phyloP scores from a whole-genome alignment of 495 filamentous ascomycete genomes.

The Pseudotulostoma volvatum region DNA sequence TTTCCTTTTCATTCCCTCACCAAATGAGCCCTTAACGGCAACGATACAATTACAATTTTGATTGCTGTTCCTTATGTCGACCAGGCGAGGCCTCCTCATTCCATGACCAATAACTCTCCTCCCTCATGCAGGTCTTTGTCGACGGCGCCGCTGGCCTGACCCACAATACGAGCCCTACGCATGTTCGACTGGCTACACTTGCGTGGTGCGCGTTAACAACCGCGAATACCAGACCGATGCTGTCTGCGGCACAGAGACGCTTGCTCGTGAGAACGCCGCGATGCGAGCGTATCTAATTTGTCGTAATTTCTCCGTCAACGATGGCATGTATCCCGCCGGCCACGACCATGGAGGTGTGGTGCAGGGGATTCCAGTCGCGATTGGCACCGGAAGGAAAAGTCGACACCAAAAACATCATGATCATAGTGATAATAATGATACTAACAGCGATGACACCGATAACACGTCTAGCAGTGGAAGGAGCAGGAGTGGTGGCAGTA shows the following conservation, averaged over 20 bases:
- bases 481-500: slow-evolving; percentile 40
- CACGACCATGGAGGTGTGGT: slow-evolving; percentile 59
- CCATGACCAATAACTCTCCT: slow-evolving; percentile 7
- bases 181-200: slow-evolving; percentile 58
- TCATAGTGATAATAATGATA: background rate
- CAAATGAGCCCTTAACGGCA: no score
- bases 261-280: slow-evolving; percentile 87
- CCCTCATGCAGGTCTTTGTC: slow-evolving; percentile 64
- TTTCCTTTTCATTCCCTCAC: no score
- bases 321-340: slow-evolving; percentile 70
- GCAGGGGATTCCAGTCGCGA: slow-evolving; percentile 70
- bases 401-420: no score
- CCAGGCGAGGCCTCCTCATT: background rate
- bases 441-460: slow-evolving; percentile 27
- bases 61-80: no score
- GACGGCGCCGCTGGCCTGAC: slow-evolving; percentile 87
- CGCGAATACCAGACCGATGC: slow-evolving; percentile 88
- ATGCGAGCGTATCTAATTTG: slow-evolving; percentile 97
- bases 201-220: slow-evolving; percentile 89
- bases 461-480: slow-evolving; percentile 25
- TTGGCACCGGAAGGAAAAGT: slow-evolving; percentile 41
- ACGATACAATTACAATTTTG: no score
- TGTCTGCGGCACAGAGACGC: slow-evolving; percentile 58
- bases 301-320: slow-evolving; percentile 96
- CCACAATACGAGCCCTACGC: slow-evolving; percentile 74